Evolutionary conservation across 305 asterid genomes (phyloP).

Genomic region (Fraxinus angustifolia): DNA sequence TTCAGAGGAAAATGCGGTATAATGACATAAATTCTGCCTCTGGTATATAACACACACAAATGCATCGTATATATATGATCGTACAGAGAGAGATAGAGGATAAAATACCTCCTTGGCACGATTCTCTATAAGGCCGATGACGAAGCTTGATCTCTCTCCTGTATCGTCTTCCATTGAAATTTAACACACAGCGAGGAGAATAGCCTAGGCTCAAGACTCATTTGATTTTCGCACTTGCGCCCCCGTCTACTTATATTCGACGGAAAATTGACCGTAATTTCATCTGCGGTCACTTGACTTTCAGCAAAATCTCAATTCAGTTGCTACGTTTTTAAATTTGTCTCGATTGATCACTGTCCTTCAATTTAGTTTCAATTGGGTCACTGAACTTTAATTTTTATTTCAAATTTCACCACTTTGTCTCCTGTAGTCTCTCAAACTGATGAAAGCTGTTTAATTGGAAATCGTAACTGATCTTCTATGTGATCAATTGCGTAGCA

Average conservation of each 20-base stretch:
- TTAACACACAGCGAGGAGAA: background rate
- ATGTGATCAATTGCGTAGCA: background rate
- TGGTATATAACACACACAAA: conserved; percentile 10
- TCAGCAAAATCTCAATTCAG: background rate
- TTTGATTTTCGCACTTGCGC: background rate
- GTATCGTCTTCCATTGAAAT: conserved; percentile 61
- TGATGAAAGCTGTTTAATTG: background rate
- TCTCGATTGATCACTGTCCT: background rate
- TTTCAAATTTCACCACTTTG: background rate
- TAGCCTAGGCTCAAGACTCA: background rate
- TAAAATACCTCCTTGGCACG: conserved; percentile 80
- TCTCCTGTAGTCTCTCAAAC: background rate
- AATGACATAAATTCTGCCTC: conserved; percentile 13
- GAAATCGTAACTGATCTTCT: background rate
- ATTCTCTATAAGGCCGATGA: conserved; percentile 77
- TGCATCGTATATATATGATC: background rate
- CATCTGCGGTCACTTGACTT: background rate
- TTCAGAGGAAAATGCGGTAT: background rate
- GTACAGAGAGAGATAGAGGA: conserved; percentile 4
- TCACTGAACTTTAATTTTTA: background rate
- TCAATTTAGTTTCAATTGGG: background rate
- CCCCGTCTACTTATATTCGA: background rate
- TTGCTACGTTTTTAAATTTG: background rate
- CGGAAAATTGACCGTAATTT: background rate
- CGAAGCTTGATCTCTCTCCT: conserved; percentile 80